A percentile compares a stretch with the other conserved stretches of the same genome.
Conservation (phyloP, 345 rosid species). For the Microcos paniculata region DNA sequence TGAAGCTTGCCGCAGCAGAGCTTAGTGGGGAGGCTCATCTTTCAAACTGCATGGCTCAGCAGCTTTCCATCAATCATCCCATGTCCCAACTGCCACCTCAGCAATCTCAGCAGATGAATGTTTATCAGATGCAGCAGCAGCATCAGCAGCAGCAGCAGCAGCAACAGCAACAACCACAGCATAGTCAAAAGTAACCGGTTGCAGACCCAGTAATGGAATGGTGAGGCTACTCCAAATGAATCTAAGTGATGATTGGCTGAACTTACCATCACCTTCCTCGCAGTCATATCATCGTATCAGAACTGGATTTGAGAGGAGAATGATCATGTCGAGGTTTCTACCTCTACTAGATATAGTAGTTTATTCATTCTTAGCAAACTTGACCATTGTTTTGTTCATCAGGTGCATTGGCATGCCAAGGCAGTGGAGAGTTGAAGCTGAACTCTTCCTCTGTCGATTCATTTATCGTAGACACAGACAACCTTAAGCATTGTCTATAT, state of each 20-base stretch:
- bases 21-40: slow-evolving; percentile 26
- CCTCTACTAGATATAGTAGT: neutral
- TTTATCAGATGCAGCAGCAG: slow-evolving; percentile 30
- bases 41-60: slow-evolving; percentile 31
- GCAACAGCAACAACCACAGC: slow-evolving; percentile 23
- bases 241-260: slow-evolving; percentile 4
- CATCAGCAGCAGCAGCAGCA: slow-evolving; percentile 23
- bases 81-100: slow-evolving; percentile 29
- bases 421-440: slow-evolving; percentile 6
- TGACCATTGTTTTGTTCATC: slow-evolving; percentile 15
- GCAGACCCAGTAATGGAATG: slow-evolving; percentile 11
- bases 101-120: slow-evolving; percentile 25
- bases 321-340: neutral
- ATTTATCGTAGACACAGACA: neutral
- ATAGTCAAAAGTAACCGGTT: neutral
- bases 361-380: neutral
- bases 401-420: neutral
- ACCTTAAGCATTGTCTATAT: neutral
- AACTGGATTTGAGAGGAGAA: neutral
- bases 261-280: neutral
- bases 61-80: slow-evolving; percentile 28
- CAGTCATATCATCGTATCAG: neutral
- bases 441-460: neutral
- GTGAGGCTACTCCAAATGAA: slow-evolving; percentile 17
- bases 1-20: slow-evolving; percentile 39